Conservation (phyloP, 208 protist species). For the Leishmania martiniquensis region DNA sequence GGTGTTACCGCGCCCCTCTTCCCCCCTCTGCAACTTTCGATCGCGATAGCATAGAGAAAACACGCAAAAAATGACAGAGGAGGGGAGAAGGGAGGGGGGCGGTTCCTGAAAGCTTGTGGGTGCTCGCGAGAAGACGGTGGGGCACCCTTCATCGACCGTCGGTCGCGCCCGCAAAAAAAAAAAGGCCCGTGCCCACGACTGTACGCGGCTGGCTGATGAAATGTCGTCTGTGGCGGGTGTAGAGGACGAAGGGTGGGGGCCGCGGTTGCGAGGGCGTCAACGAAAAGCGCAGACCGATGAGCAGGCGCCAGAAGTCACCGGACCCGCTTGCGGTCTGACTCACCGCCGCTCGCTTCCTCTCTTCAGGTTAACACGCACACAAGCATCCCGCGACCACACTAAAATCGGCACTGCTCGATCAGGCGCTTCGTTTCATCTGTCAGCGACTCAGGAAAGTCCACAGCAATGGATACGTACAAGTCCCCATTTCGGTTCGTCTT, state of each 20-base stretch:
- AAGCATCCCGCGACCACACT: slow-evolving; percentile 7
- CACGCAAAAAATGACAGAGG: slow-evolving; percentile 1
- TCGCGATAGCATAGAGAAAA: no score
- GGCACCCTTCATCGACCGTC: background rate
- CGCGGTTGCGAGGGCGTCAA: background rate
- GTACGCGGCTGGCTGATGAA: background rate
- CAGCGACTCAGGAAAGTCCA: slow-evolving; percentile 83
- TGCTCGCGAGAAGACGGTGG: background rate
- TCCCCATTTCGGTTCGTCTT: slow-evolving; percentile 75
- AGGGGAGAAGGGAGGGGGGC: no score
- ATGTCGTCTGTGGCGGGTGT: background rate
- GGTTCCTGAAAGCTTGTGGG: background rate
- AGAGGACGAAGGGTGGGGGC: background rate
- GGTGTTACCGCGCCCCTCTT: no score
- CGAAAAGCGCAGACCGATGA: background rate
- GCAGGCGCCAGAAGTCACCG: background rate
- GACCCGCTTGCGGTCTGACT: background rate
- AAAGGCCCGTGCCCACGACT: background rate
- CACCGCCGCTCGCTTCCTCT: slow-evolving; percentile 7
- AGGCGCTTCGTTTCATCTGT: slow-evolving; percentile 74
- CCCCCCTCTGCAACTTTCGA: no score
- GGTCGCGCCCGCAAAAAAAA: slow-evolving; percentile 2
- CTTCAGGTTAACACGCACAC: background rate
- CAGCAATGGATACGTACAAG: slow-evolving; percentile 73
- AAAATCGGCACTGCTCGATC: slow-evolving; percentile 85